Evolutionary conservation across 257 asterid species (phyloP).

Genomic region (Salvia miltiorrhiza): DNA sequence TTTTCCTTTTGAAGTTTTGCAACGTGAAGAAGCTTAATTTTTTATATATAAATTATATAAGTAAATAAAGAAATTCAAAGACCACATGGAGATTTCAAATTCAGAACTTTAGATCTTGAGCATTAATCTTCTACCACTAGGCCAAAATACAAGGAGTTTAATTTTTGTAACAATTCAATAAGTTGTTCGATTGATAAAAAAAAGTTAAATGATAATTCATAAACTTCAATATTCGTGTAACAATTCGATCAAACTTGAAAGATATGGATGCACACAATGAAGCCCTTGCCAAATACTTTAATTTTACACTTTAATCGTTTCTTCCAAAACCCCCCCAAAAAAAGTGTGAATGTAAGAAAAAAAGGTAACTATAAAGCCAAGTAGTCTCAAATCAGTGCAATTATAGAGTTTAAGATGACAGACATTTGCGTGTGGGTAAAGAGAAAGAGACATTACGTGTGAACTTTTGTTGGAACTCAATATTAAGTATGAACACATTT

Average conservation of each 20-base stretch:
- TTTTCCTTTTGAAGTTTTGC: too few species aligned
- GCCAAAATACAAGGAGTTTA: too few species aligned
- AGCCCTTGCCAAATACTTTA: not conserved
- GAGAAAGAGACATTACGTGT: slow-evolving; percentile 16
- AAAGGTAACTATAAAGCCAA: not conserved
- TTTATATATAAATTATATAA: too few species aligned
- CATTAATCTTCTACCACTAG: too few species aligned
- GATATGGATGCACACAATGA: not conserved
- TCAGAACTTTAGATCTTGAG: too few species aligned
- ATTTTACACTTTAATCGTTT: not conserved
- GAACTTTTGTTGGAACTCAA: not conserved
- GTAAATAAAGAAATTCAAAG: too few species aligned
- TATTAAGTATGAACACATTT: not conserved
- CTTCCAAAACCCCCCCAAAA: not conserved
- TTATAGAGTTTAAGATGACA: not conserved
- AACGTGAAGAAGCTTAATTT: too few species aligned
- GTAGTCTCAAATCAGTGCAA: not conserved
- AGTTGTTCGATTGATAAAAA: not conserved
- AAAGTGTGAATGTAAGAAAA: slow-evolving; percentile 24
- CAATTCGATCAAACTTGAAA: not conserved
- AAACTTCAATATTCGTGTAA: not conserved
- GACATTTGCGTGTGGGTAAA: slow-evolving; percentile 29
- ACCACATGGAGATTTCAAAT: too few species aligned
- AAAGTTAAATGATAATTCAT: not conserved
- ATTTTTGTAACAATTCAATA: too few species aligned